phyloP scores from a whole-genome alignment of 176 grass and related monocot species.

The Ananas comosus region DNA sequence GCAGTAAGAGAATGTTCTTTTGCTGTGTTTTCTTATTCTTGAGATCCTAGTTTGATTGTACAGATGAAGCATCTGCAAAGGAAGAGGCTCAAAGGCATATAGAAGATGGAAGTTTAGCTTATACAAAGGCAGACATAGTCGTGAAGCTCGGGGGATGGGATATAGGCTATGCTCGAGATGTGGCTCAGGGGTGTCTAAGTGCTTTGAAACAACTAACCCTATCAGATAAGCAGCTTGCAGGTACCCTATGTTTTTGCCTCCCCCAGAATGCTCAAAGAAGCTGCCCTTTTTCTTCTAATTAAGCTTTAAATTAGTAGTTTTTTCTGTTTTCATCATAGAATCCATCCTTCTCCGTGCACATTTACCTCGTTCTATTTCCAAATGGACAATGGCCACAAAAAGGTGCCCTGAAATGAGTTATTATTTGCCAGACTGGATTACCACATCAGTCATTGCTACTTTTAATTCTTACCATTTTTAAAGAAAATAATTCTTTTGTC shows the following conservation, averaged over 20 bases:
- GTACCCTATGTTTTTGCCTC: slow-evolving; percentile 21
- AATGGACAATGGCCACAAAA: too few relatives aligned
- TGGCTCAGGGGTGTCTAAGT: slow-evolving; percentile 72
- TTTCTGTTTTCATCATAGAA: too few relatives aligned
- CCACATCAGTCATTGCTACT: too few relatives aligned
- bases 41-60: background rate
- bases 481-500: too few relatives aligned
- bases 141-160: slow-evolving; percentile 91
- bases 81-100: slow-evolving; percentile 65
- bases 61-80: slow-evolving; percentile 77
- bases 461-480: too few relatives aligned
- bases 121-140: slow-evolving; percentile 76
- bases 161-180: slow-evolving; percentile 47
- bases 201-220: slow-evolving; percentile 83
- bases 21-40: background rate
- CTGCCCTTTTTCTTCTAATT: background rate
- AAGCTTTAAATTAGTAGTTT: background rate
- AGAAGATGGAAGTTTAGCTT: slow-evolving; percentile 46
- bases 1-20: background rate
- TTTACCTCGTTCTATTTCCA: too few relatives aligned
- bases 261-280: background rate
- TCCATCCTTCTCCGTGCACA: too few relatives aligned
- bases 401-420: too few relatives aligned
- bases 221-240: slow-evolving; percentile 80
- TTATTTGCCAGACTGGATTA: too few relatives aligned